phyloP scores from a whole-genome alignment of 2,329 filamentous ascomycete genomes.

The Fusarium newnesense region DNA sequence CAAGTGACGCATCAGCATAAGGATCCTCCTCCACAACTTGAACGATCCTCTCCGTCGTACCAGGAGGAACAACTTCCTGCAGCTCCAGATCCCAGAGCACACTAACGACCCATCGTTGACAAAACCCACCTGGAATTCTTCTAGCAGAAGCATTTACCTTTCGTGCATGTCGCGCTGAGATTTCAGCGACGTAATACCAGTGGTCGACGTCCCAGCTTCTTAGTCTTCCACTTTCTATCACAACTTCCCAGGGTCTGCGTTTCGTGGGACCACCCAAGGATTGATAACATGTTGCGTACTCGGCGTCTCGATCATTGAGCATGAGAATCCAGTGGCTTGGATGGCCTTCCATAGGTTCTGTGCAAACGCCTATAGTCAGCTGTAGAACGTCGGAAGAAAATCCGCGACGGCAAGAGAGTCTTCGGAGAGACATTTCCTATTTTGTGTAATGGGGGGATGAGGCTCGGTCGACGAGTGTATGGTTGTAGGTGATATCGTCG shows the following conservation, averaged over 20 bases:
- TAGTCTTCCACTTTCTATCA: not conserved
- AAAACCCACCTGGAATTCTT: not conserved
- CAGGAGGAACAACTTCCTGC: not conserved
- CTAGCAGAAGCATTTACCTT: not conserved
- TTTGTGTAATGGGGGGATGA: not conserved
- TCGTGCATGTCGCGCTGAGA: not conserved
- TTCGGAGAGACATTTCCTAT: not conserved
- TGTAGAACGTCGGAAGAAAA: not conserved
- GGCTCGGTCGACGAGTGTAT: not conserved
- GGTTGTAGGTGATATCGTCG: not conserved
- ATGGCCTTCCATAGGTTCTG: not conserved
- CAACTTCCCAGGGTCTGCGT: not conserved
- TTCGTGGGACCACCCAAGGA: not conserved
- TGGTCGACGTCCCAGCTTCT: not conserved
- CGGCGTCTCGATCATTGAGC: not conserved
- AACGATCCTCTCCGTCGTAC: not conserved
- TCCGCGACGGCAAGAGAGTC: not conserved
- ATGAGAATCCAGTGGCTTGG: constrained; percentile 13
- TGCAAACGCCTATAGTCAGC: not conserved
- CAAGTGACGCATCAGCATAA: not conserved
- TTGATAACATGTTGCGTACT: not conserved
- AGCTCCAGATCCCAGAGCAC: constrained; percentile 10
- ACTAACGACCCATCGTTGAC: constrained; percentile 7
- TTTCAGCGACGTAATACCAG: not conserved
- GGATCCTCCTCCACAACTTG: not conserved